These are phyloP conservation scores for Solanum hybrid DNA, from an alignment of 305 asterid genomes.

Conservation along the genomic window DNA sequence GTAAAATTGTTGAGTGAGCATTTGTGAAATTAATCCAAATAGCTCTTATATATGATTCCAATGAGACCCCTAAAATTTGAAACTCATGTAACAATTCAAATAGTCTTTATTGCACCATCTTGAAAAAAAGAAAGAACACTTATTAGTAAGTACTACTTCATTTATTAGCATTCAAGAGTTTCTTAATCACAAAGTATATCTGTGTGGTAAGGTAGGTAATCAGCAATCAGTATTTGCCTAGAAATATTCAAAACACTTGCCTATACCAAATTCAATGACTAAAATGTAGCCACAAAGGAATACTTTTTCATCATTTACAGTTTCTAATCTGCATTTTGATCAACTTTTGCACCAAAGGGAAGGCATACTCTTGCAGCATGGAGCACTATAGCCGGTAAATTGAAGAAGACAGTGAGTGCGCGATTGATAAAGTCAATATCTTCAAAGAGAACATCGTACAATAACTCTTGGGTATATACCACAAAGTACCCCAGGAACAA, in stretches of 20 bases:
- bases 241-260: not conserved
- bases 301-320: not conserved
- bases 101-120: not conserved
- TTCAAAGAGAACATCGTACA: not conserved
- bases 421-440: not conserved
- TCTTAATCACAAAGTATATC: not conserved
- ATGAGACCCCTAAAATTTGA: not conserved
- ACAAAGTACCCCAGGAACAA: not conserved
- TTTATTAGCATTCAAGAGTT: not conserved
- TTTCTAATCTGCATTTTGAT: not conserved
- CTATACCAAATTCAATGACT: not conserved
- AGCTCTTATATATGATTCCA: not conserved
- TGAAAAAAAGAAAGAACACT: not conserved
- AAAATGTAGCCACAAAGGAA: not conserved
- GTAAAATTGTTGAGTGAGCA: not conserved
- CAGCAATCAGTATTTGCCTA: not conserved
- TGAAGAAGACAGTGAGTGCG: not conserved
- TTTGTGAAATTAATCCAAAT: not conserved
- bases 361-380: not conserved
- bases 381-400: not conserved
- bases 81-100: not conserved
- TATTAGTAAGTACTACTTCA: not conserved
- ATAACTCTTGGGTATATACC: not conserved
- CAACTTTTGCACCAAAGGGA: not conserved
- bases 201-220: not conserved